Conservation (phyloP, 2,329 filamentous ascomycete genomes). For the Fusarium domesticum region DNA sequence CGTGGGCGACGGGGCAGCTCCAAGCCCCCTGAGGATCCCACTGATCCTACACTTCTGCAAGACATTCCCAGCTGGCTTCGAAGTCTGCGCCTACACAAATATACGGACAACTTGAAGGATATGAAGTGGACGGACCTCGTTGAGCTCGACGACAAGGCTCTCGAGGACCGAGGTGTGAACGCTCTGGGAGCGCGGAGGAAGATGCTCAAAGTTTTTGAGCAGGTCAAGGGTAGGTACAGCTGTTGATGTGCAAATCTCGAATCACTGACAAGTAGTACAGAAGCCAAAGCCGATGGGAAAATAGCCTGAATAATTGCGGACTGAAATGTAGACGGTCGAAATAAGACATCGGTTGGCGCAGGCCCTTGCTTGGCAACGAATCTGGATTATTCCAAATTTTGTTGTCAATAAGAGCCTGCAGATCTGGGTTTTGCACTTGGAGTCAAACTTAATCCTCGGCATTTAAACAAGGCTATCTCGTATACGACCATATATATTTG, state of each 20-base stretch:
- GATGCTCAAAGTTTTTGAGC: slow-evolving; percentile 99
- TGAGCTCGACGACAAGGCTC: slow-evolving; percentile 85
- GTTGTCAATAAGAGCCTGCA: no score
- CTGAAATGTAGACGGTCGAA: no score
- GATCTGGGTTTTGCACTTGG: no score
- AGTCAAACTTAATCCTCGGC: no score
- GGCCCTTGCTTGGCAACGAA: no score
- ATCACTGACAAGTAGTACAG: slow-evolving; percentile 38
- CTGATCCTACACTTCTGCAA: slow-evolving; percentile 82
- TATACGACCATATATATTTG: no score
- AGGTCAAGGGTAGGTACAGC: slow-evolving; percentile 67
- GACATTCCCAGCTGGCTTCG: slow-evolving; percentile 96
- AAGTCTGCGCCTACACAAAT: slow-evolving; percentile 94
- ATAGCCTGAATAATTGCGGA: slow-evolving; percentile 34
- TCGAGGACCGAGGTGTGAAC: slow-evolving; percentile 92
- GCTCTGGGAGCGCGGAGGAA: slow-evolving; percentile 92
- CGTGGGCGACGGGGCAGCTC: slow-evolving; percentile 89
- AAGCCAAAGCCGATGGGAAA: slow-evolving; percentile 73
- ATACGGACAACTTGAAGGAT: slow-evolving; percentile 96
- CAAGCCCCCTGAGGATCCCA: slow-evolving; percentile 97
- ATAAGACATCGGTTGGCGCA: no score
- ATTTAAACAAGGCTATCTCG: no score
- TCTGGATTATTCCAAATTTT: no score
- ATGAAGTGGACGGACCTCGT: slow-evolving; percentile 94
- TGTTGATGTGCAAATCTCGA: neutral